Evolutionary conservation across 495 filamentous ascomycete genomes (phyloP).

Genomic region (Aspergillus saccharolyticus): DNA sequence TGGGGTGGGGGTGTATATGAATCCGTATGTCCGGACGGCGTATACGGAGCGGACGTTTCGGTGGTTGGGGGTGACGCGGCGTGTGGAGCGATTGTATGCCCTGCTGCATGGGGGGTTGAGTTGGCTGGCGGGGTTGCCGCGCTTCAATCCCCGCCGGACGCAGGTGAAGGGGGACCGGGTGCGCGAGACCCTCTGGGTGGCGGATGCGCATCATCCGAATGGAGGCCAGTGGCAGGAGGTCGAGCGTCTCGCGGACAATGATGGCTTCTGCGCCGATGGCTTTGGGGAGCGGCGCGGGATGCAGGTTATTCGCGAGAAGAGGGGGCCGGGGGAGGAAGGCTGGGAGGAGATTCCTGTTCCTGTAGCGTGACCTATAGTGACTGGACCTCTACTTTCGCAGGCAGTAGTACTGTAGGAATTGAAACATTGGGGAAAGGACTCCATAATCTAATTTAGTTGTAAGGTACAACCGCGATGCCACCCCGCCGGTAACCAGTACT

Average conservation of each 20-base stretch:
- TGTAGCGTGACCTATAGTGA: not conserved
- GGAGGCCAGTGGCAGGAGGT: not conserved
- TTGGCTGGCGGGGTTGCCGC: not conserved
- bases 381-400: too few relatives aligned
- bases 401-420: too few relatives aligned
- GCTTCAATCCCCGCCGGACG: not conserved
- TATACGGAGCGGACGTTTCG: not conserved
- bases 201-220: not conserved
- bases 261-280: not conserved
- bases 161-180: not conserved
- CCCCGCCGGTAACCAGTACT: too few relatives aligned
- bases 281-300: not conserved
- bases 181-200: not conserved
- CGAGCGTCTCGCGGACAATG: not conserved
- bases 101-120: not conserved
- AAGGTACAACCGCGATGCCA: too few relatives aligned
- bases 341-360: slow-evolving; percentile 1
- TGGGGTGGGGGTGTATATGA: slow-evolving; percentile 52
- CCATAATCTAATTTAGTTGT: too few relatives aligned
- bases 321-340: not conserved
- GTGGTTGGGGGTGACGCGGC: not conserved
- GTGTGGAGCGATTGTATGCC: not conserved
- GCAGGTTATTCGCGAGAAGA: not conserved
- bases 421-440: too few relatives aligned
- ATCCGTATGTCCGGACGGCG: not conserved